phyloP scores from a whole-genome alignment of 1,284 basidiomycete species.

The Marasmius fiardii region DNA sequence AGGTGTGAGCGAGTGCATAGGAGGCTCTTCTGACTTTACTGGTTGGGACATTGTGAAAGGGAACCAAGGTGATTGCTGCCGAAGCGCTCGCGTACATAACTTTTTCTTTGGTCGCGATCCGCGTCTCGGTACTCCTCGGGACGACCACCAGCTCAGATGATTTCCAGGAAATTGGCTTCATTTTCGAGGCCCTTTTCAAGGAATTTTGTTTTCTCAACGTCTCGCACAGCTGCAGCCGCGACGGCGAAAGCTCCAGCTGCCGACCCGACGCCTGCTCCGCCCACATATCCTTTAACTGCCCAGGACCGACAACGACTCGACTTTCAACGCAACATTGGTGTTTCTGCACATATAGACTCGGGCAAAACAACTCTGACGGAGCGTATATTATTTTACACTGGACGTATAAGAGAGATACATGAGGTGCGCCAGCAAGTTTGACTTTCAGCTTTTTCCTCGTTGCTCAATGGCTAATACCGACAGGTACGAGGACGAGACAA shows the following conservation, averaged over 20 bases:
- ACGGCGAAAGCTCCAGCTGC: not conserved
- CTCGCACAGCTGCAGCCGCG: not conserved
- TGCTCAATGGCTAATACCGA: constrained; percentile 8
- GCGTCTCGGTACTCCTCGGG: not conserved
- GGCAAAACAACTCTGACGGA: constrained; percentile 99
- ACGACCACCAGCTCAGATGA: not conserved
- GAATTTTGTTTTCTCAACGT: not conserved
- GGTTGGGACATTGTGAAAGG: not conserved
- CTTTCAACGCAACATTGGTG: constrained; percentile 79
- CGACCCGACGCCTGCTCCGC: constrained; percentile 12
- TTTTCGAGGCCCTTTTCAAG: not conserved
- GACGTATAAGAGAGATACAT: constrained; percentile 94
- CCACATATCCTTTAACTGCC: constrained; percentile 43
- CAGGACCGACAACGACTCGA: constrained; percentile 53
- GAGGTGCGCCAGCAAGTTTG: constrained; percentile 60
- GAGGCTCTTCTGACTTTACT: constrained; percentile 2
- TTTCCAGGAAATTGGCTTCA: constrained; percentile 1
- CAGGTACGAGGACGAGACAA: constrained; percentile 90
- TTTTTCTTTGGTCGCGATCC: not conserved
- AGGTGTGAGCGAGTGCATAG: constrained; percentile 1
- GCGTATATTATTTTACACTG: constrained; percentile 95
- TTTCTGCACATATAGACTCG: constrained; percentile 94
- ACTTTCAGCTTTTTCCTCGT: constrained; percentile 2
- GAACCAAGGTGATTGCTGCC: not conserved
- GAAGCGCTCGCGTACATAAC: not conserved